These are phyloP conservation scores for Phytophthora tentaculata DNA, from an alignment of 352 stramenopile genomes.

Conservation along the genomic window DNA sequence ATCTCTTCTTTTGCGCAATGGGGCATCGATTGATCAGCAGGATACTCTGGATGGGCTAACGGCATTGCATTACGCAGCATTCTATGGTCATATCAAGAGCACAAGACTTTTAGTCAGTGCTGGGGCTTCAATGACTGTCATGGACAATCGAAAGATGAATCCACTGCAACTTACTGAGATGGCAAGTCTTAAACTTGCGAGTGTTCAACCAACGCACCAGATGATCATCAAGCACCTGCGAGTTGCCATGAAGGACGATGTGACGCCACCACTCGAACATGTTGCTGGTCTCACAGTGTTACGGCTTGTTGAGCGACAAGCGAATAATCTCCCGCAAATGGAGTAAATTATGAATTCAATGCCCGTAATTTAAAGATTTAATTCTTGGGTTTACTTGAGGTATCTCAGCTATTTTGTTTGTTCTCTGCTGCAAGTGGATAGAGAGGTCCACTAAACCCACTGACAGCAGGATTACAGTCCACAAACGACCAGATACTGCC, in stretches of 20 bases:
- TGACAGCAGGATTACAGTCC: neutral
- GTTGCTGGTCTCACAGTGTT: conserved; percentile 75
- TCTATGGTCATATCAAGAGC: conserved; percentile 80
- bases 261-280: conserved; percentile 79
- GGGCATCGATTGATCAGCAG: conserved; percentile 66
- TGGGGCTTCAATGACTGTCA: conserved; percentile 54
- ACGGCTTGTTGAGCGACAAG: conserved; percentile 68
- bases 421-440: neutral
- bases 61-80: conserved; percentile 75
- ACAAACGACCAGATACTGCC: neutral
- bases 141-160: conserved; percentile 72
- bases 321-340: conserved; percentile 51
- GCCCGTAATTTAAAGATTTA: no score
- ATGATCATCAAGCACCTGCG: conserved; percentile 89
- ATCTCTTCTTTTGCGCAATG: conserved; percentile 64
- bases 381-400: no score
- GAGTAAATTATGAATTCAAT: neutral
- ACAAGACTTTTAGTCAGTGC: conserved; percentile 63
- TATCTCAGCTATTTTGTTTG: neutral
- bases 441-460: neutral
- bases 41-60: conserved; percentile 64
- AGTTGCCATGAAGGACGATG: conserved; percentile 74
- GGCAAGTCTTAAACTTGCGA: conserved; percentile 75
- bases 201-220: conserved; percentile 81
- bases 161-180: conserved; percentile 78